Evolutionary conservation across 2,329 filamentous ascomycete genomes (phyloP).

Genomic region (Uncinocarpus reesii): DNA sequence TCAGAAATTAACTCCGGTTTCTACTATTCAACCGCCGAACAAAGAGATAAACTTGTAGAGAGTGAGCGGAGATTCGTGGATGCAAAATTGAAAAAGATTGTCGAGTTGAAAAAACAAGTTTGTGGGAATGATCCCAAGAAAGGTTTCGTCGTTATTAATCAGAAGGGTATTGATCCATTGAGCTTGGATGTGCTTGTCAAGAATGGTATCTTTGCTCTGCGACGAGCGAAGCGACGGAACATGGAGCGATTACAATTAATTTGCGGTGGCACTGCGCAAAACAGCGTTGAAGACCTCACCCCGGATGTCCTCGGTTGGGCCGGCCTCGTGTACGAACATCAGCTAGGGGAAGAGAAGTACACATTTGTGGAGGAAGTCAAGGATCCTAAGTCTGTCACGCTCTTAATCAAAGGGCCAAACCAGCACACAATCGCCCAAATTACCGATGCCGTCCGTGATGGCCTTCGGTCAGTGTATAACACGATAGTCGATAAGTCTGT

Average conservation of each 20-base stretch:
- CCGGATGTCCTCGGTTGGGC: slow-evolving; percentile 91
- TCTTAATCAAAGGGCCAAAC: slow-evolving; percentile 97
- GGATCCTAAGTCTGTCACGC: slow-evolving; percentile 93
- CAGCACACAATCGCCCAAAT: slow-evolving; percentile 93
- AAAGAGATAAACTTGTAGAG: slow-evolving; percentile 95
- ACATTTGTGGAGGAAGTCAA: slow-evolving; percentile 98
- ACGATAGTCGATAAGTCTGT: slow-evolving; percentile 98
- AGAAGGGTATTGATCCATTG: slow-evolving; percentile 96
- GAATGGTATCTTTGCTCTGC: slow-evolving; percentile 91
- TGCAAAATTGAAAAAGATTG: slow-evolving; percentile 91
- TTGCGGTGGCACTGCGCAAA: slow-evolving; percentile 82
- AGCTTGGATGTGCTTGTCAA: slow-evolving; percentile 94
- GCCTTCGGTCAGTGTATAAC: slow-evolving; percentile 93
- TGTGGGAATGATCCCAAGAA: slow-evolving; percentile 90
- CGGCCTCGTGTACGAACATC: slow-evolving; percentile 92
- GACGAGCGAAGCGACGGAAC: slow-evolving; percentile 92
- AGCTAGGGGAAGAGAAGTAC: slow-evolving; percentile 96
- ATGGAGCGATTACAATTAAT: slow-evolving; percentile 97
- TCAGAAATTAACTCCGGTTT: slow-evolving; percentile 98
- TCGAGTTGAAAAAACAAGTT: slow-evolving; percentile 94
- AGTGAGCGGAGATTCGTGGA: slow-evolving; percentile 94
- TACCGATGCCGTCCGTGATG: slow-evolving; percentile 90
- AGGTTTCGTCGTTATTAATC: slow-evolving; percentile 95
- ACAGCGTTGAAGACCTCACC: slow-evolving; percentile 87
- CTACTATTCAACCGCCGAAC: slow-evolving; percentile 95